Percentiles rank a stretch among this genome's conserved stretches.
Evolutionary conservation across 768 basidiomycete species (phyloP).

Genomic region (Piloderma croceum): DNA sequence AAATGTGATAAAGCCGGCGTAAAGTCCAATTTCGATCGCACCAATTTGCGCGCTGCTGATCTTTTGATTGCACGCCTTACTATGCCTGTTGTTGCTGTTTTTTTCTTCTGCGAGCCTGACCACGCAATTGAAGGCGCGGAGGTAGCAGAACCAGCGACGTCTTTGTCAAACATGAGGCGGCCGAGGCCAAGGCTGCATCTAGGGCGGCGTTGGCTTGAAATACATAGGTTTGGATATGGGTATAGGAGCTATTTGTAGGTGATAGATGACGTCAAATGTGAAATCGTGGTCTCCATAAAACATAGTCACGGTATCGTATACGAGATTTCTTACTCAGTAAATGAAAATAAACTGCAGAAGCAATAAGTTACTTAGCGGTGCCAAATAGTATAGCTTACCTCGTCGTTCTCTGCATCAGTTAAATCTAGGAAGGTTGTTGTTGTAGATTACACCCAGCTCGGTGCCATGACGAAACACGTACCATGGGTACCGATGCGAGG

Average conservation of each 20-base stretch:
- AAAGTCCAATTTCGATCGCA: too few species aligned
- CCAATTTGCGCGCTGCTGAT: too few species aligned
- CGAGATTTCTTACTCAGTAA: neutral
- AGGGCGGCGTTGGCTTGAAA: too few species aligned
- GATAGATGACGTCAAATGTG: neutral
- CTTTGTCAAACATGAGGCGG: too few species aligned
- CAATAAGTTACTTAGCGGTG: neutral
- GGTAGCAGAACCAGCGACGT: too few species aligned
- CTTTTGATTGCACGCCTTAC: too few species aligned
- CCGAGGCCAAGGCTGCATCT: too few species aligned
- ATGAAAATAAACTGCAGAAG: slow-evolving; percentile 2
- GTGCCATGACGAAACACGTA: neutral
- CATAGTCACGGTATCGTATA: too few species aligned
- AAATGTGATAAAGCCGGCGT: too few species aligned
- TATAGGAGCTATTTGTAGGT: neutral
- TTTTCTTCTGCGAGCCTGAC: too few species aligned
- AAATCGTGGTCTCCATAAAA: neutral
- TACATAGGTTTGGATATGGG: neutral
- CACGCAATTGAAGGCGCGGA: too few species aligned
- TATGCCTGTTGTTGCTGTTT: too few species aligned
- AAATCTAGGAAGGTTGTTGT: slow-evolving; percentile 3
- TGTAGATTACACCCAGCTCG: neutral
- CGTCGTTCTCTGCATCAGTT: slow-evolving; percentile 1
- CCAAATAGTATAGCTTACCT: neutral
- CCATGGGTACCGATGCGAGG: neutral